Percentiles rank a stretch among this genome's conserved stretches.
Conservation (phyloP, 106 monocot species). For the Narthecium ossifragum region DNA sequence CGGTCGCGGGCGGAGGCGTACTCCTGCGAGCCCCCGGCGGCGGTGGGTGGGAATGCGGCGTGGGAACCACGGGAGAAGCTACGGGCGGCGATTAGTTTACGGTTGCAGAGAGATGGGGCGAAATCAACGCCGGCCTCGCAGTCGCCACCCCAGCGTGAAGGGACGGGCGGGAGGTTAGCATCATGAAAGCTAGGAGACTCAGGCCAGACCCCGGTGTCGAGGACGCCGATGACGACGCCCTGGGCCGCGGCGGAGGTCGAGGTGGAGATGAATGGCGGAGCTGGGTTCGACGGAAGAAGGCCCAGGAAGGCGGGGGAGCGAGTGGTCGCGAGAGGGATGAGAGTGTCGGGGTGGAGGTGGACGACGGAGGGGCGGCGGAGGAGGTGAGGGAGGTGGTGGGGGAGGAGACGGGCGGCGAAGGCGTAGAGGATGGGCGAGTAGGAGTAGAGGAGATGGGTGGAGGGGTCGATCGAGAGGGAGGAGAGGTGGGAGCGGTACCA, state of each 20-base stretch:
- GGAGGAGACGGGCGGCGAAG: slow-evolving; percentile 24
- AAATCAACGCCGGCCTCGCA: slow-evolving; percentile 48
- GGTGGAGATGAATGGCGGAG: no score
- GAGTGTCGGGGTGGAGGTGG: slow-evolving; percentile 23
- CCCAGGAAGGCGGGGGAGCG: slow-evolving; percentile 39
- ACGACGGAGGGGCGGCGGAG: slow-evolving; percentile 26
- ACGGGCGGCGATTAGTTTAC: slow-evolving; percentile 34
- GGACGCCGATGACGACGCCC: slow-evolving; percentile 30
- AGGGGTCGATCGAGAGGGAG: slow-evolving; percentile 25
- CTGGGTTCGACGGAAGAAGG: not conserved
- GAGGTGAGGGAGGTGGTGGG: slow-evolving; percentile 26
- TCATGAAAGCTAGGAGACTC: slow-evolving; percentile 25
- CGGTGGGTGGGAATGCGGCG: slow-evolving; percentile 1
- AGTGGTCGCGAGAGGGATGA: slow-evolving; percentile 29
- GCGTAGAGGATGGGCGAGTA: slow-evolving; percentile 26
- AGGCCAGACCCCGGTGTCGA: slow-evolving; percentile 45
- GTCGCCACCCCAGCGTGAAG: slow-evolving; percentile 27
- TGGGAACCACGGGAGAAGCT: slow-evolving; percentile 42
- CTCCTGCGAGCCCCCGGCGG: slow-evolving; percentile 4
- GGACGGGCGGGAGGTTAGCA: slow-evolving; percentile 20
- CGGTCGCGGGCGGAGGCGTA: slow-evolving; percentile 28
- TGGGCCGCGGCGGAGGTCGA: slow-evolving; percentile 19
- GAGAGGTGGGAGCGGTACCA: slow-evolving; percentile 24
- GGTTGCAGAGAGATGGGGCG: slow-evolving; percentile 29
- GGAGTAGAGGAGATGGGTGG: slow-evolving; percentile 26